phyloP scores from a whole-genome alignment of 441 rosid genomes.

The Syzygium syzygioides region DNA sequence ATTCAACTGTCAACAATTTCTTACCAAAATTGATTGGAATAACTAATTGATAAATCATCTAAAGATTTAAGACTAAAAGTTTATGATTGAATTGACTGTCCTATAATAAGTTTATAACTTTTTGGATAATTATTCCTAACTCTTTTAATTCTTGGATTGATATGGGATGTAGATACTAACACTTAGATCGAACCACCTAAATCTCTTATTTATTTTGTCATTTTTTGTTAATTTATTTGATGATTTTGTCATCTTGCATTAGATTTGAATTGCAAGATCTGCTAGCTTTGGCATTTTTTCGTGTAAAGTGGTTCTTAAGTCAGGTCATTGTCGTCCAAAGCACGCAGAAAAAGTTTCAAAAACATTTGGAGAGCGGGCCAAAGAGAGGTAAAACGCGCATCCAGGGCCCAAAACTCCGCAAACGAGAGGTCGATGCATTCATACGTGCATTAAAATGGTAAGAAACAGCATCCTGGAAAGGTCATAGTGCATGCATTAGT shows the following conservation, averaged over 20 bases:
- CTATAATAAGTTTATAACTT: neutral
- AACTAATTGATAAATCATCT: neutral
- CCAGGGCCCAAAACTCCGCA: neutral
- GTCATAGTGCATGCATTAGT: neutral
- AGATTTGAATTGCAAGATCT: neutral
- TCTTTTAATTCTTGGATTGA: neutral
- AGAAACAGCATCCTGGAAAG: neutral
- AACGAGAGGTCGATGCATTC: neutral
- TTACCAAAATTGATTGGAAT: accelerated
- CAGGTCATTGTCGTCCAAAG: neutral
- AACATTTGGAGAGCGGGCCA: neutral
- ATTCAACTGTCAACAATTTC: accelerated
- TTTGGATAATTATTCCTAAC: neutral
- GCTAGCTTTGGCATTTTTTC: neutral
- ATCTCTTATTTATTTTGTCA: neutral
- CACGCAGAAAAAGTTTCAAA: neutral
- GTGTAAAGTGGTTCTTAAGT: neutral
- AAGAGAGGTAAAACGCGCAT: neutral
- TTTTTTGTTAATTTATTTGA: neutral
- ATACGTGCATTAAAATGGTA: neutral
- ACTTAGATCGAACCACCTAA: accelerated
- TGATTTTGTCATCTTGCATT: neutral
- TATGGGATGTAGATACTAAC: neutral
- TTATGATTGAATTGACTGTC: neutral
- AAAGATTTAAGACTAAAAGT: neutral